phyloP scores from a whole-genome alignment of 169 alveolate species.

The Plasmodium billcollinsi region DNA sequence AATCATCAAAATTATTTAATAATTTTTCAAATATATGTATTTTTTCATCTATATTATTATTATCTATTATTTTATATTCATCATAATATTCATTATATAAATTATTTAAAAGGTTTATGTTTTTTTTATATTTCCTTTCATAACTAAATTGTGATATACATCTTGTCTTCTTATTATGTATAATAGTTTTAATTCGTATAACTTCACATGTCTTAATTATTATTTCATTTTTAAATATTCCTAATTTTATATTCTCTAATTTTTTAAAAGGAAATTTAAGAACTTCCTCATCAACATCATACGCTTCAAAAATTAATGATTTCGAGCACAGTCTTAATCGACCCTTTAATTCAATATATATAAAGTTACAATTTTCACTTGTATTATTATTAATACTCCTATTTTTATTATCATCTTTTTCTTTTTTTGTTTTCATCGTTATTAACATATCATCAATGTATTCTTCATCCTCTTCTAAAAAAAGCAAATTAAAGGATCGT shows the following conservation, averaged over 20 bases:
- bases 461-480: constrained; percentile 88
- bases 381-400: neutral
- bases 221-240: constrained; percentile 55
- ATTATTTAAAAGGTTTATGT: neutral
- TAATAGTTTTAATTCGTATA: constrained; percentile 80
- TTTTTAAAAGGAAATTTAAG: constrained; percentile 82
- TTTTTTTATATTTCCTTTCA: constrained; percentile 28
- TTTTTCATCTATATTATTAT: constrained; percentile 39
- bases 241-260: constrained; percentile 51
- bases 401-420: neutral
- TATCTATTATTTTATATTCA: constrained; percentile 32
- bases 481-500: constrained; percentile 83
- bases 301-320: constrained; percentile 89
- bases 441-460: constrained; percentile 81
- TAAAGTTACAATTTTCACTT: neutral
- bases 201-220: constrained; percentile 79
- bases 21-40: constrained; percentile 28
- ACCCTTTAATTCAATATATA: constrained; percentile 78
- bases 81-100: constrained; percentile 28
- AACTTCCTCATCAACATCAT: constrained; percentile 81
- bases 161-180: constrained; percentile 83
- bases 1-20: constrained; percentile 33
- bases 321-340: constrained; percentile 88
- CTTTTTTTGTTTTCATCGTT: constrained; percentile 16
- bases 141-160: constrained; percentile 80